Percentiles rank a stretch among this genome's conserved stretches.
Conservation (phyloP, 192 early-diverging fungal genomes). For the Allomyces arbusculus region DNA sequence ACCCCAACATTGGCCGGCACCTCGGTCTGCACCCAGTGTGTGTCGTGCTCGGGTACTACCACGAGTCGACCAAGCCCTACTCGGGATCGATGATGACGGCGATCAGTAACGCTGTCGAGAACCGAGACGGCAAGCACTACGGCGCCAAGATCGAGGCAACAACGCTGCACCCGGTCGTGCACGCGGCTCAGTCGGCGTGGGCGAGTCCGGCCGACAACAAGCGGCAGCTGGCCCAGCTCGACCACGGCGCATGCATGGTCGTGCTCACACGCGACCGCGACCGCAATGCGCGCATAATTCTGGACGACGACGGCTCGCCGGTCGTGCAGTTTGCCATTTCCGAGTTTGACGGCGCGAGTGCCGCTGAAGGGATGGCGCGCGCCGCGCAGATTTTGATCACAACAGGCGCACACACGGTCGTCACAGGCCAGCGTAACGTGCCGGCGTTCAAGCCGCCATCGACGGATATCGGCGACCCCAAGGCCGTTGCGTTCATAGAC, state of each 20-base stretch:
- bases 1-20: constrained; percentile 45
- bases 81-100: constrained; percentile 48
- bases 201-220: constrained; percentile 25
- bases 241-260: constrained; percentile 24
- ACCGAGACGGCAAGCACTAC: constrained; percentile 37
- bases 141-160: constrained; percentile 47
- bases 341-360: constrained; percentile 22
- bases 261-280: constrained; percentile 42
- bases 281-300: constrained; percentile 16
- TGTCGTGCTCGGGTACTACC: constrained; percentile 43
- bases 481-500: constrained; percentile 3
- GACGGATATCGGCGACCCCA: neutral
- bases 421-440: constrained; percentile 26
- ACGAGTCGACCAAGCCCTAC: constrained; percentile 18
- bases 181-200: constrained; percentile 24
- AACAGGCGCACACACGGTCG: constrained; percentile 37
- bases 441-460: constrained; percentile 4
- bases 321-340: constrained; percentile 27
- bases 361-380: constrained; percentile 21
- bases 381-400: constrained; percentile 31
- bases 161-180: constrained; percentile 26
- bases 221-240: constrained; percentile 20
- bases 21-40: constrained; percentile 40
- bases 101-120: constrained; percentile 28
- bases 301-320: constrained; percentile 18